These are phyloP conservation scores for Pseudopithomyces maydicus DNA, from an alignment of 2,329 filamentous ascomycete genomes.

Conservation along the genomic window DNA sequence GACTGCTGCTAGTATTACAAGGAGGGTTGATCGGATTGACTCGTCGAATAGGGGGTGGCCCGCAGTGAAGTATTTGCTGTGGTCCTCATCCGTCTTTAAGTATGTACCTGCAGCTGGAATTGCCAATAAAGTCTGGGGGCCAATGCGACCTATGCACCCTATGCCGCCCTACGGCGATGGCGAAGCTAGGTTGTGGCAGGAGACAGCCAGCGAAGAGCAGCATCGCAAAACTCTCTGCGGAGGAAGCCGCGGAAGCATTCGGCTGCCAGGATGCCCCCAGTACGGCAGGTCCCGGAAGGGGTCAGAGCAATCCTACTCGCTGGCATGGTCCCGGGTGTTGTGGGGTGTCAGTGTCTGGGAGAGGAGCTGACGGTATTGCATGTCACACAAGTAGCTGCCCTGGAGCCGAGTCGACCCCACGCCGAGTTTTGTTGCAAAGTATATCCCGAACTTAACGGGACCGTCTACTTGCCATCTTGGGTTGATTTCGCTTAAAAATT, in stretches of 20 bases:
- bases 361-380: neutral
- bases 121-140: neutral
- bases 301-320: neutral
- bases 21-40: no score
- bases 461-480: neutral
- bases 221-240: neutral
- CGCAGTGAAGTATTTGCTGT: no score
- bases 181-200: neutral
- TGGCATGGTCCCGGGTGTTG: neutral
- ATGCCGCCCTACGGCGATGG: neutral
- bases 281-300: neutral
- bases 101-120: no score
- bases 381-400: neutral
- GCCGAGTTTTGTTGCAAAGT: neutral
- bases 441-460: neutral
- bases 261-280: neutral
- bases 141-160: no score
- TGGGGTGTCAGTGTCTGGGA: neutral
- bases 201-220: neutral
- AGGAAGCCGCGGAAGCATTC: neutral
- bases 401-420: neutral
- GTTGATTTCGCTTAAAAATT: neutral
- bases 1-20: no score
- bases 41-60: no score
- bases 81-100: no score